Evolutionary conservation across 306 rosid species (phyloP).

Genomic region (Medicago arabica): DNA sequence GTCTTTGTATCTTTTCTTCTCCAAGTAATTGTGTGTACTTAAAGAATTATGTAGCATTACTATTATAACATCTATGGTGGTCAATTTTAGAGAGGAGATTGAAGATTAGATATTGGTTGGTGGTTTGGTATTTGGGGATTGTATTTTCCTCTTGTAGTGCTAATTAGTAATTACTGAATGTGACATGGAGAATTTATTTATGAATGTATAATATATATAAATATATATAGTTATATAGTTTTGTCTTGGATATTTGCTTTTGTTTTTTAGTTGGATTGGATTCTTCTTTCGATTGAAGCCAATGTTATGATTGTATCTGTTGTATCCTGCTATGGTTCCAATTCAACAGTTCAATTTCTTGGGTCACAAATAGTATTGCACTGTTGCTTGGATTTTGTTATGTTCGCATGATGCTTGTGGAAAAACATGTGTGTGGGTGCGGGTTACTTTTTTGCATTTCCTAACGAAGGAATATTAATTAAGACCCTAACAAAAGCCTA

Average conservation of each 20-base stretch:
- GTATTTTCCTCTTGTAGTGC: constrained; percentile 50
- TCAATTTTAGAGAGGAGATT: constrained; percentile 40
- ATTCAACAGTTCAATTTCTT: constrained; percentile 29
- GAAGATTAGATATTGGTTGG: constrained; percentile 34
- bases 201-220: constrained; percentile 48
- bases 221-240: constrained; percentile 45
- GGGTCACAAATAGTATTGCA: constrained; percentile 10
- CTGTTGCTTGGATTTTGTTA: constrained; percentile 7
- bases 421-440: neutral
- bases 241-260: constrained; percentile 44
- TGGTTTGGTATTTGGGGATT: constrained; percentile 46
- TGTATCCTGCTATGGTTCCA: constrained; percentile 20
- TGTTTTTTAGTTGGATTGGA: constrained; percentile 28
- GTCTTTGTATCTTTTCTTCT: constrained; percentile 21
- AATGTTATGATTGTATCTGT: constrained; percentile 17
- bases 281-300: constrained; percentile 11
- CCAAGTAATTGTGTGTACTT: constrained; percentile 62
- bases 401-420: constrained; percentile 20
- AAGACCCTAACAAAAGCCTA: neutral
- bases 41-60: constrained; percentile 58
- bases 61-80: constrained; percentile 51
- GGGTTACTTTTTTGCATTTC: neutral
- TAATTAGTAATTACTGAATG: constrained; percentile 62
- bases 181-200: constrained; percentile 51
- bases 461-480: neutral